A percentile compares a stretch with the other conserved stretches of the same genome.
Conservation (phyloP, 257 asterid species). For the Voacanga thouarsii region DNA sequence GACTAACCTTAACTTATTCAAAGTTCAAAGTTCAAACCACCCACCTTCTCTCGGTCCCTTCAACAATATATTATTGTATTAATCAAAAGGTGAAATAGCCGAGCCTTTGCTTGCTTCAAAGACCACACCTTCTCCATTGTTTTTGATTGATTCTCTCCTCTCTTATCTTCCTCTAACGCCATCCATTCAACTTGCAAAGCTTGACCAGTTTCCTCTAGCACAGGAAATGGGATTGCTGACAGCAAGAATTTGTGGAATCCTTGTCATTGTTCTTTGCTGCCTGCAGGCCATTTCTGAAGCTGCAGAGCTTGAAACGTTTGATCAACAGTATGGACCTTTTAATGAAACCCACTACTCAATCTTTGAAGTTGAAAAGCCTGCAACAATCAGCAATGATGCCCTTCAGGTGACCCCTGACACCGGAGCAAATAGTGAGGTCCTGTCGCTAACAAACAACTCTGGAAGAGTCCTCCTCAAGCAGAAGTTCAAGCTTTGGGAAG, state of each 20-base stretch:
- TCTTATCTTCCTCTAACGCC: neutral
- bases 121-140: neutral
- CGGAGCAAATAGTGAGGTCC: slow-evolving; percentile 10
- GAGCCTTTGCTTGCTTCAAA: slow-evolving; percentile 12
- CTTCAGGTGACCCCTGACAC: slow-evolving; percentile 77
- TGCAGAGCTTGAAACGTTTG: slow-evolving; percentile 18
- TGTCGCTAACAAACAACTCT: slow-evolving; percentile 15
- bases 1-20: neutral
- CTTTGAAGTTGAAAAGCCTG: slow-evolving; percentile 14
- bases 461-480: slow-evolving; percentile 47
- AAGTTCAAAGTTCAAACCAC: slow-evolving; percentile 7
- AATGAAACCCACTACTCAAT: neutral
- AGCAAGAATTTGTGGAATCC: slow-evolving; percentile 6
- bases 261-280: slow-evolving; percentile 21
- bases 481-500: slow-evolving; percentile 62
- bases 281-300: slow-evolving; percentile 28
- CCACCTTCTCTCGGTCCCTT: neutral
- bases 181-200: slow-evolving; percentile 2
- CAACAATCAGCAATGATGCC: slow-evolving; percentile 45
- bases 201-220: neutral
- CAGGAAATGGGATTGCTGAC: slow-evolving; percentile 39
- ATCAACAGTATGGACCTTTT: slow-evolving; percentile 24
- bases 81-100: neutral
- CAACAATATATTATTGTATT: slow-evolving; percentile 5
- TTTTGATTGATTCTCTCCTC: neutral